Percentiles rank a stretch among this genome's conserved stretches.
phyloP scores from a whole-genome alignment of 805 yeast genomes.

The Wickerhamiella nectarea region DNA sequence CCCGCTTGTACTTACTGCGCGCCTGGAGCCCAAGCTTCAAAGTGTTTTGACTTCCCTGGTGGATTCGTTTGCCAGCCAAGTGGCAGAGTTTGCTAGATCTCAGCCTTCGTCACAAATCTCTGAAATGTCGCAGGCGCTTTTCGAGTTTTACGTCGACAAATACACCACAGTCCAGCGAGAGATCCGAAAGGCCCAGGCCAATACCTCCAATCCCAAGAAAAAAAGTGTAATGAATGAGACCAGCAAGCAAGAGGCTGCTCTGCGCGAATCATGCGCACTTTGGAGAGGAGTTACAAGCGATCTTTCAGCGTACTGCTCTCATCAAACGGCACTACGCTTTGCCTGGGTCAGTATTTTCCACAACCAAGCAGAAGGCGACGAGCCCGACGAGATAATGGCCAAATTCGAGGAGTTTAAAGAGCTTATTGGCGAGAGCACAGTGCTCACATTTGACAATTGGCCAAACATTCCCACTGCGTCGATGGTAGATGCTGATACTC shows the following conservation, averaged over 20 bases:
- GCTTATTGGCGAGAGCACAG: conserved; percentile 16
- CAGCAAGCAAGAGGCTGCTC: conserved; percentile 8
- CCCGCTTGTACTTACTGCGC: background rate
- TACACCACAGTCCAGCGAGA: conserved; percentile 11
- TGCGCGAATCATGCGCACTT: conserved; percentile 2
- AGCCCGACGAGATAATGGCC: conserved; percentile 24
- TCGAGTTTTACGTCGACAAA: conserved; percentile 18
- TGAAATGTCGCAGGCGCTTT: conserved; percentile 13
- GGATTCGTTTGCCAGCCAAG: conserved; percentile 1
- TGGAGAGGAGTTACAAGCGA: conserved; percentile 17
- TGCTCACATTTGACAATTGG: conserved; percentile 43
- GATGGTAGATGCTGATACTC: conserved; percentile 37
- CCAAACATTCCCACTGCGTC: conserved; percentile 45
- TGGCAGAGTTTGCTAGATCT: background rate
- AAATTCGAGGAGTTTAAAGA: conserved; percentile 19
- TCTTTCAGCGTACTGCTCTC: conserved; percentile 2
- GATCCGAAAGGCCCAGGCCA: conserved; percentile 3
- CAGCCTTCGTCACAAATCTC: background rate
- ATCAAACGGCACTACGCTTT: conserved; percentile 24
- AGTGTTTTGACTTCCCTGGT: background rate
- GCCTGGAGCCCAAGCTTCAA: background rate
- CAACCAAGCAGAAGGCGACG: conserved; percentile 31
- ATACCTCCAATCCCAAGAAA: conserved; percentile 22
- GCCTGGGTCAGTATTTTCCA: conserved; percentile 38
- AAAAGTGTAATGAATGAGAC: conserved; percentile 1